Evolutionary conservation across 768 basidiomycete species (phyloP), one percentile per base, ranked within the genome.

Genomic region (Astraeus odoratus): DNA sequence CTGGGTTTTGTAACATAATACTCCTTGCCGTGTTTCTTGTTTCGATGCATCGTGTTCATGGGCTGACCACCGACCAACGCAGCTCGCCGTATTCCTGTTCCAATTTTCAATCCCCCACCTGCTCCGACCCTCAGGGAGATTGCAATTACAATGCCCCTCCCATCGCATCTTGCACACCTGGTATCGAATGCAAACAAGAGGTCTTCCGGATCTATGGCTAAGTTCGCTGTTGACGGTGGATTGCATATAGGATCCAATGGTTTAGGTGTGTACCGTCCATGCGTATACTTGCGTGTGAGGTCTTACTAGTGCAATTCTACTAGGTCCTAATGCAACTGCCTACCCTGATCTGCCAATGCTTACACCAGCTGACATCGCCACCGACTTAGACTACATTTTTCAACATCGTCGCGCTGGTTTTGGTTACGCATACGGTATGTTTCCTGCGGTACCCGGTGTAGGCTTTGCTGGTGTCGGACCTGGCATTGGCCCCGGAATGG

Each of bases 121-220:
- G 69, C 80, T 8, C 84, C 80, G 1, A 76, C 79, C 8, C 67
- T 88, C 24, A 77, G 80, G n/a, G 76, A 82, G 55, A 76, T 87
- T 24, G 65, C 81, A 54, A 81, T 79, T 51, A 68, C 76, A 12
- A 71, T 76, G 47, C 78, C 81, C 1, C 74, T 77, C 43, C 67
- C 65, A 3, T 58, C 57, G 37, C 50, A 52, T 27, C 55, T 50
- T 34, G 56, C 48, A 36, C 56, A 55, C 49, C 47, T 45, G 42
- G 54, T 52, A 42, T 48, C 49, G 56, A 53, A 23, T 26, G 10
- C 39, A 25, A 57, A 48, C 49, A 60, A 52, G 38, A 50, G 34
- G 30, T 31, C 43, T 47, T 59, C 13, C 62, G 59, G 29, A 59
- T 53, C 4, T 62, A 53, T 48, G 64, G 65, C 52, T 55, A 50